Base-by-base conservation (phyloP, 176 grass and related monocot genomes). In the Avena eriantha region DNA sequence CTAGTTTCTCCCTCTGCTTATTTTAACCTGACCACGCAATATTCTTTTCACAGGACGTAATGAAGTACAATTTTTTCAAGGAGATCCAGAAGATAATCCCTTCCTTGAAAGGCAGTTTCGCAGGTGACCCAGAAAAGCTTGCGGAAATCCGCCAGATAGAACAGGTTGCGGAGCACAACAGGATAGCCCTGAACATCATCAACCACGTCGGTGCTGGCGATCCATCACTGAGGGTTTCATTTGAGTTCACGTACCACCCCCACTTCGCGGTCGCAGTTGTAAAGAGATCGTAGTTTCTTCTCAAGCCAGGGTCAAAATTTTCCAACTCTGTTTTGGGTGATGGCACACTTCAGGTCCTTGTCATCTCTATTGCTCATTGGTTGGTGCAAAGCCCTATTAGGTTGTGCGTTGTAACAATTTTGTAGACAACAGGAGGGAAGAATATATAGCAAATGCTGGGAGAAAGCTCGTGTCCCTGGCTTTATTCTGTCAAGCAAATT, bases 261-360 rank as follows among this genome's bases (percentile, higher is more conserved):
- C 83, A 96, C 85, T 98, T 96, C 79, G 97, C 90, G n/a, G 94
- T 98, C 10, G 92, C 92, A 82, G 88, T 98, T 80, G 92, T 98
- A 72, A 98, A 91, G 67, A 93, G 97, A 88, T 96, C 90, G 35
- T 98, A 87, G 89, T 82, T 72, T 61, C 29, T 47, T 34, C 51
- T 73, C 12, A 36, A 33, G 36, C 29, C 80, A 55, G 41, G 67
- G 74, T 43, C 3, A 60, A 85, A 85, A 43, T 59, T 59, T 88
- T 47, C 10, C 79, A 6, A 50, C 39, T 19, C 18, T 61, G 5
- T 76, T 77, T 34, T 85, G 10, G 36, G 49, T 22, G 41, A 29
- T 19, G 51, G 57, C 56, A 17, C 31, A 75, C 73, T 73, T 80
- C 68, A 36, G 10, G 6, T 35, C 69, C 14, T 41, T 41, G 54